Percentiles rank a stretch among this genome's conserved stretches.
phyloP scores from a whole-genome alignment of 495 filamentous ascomycete genomes.

The Penicillium roqueforti region DNA sequence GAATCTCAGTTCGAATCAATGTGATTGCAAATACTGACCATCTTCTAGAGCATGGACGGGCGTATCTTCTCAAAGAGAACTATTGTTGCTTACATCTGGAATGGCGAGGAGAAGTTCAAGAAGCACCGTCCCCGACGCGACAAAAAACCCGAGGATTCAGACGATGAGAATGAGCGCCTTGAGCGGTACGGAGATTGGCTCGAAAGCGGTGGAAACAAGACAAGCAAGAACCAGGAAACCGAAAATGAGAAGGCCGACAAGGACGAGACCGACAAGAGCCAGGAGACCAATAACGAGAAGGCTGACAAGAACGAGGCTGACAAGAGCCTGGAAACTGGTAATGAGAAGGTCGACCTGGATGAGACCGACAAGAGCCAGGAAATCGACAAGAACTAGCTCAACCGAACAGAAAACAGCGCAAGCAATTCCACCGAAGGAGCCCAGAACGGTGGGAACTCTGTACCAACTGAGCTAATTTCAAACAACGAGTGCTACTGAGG shows the following conservation, averaged over 20 bases:
- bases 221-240: not conserved
- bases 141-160: not conserved
- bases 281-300: not conserved
- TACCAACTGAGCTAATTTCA: not conserved
- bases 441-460: not conserved
- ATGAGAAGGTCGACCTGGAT: too few species aligned
- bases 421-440: not conserved
- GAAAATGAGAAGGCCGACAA: not conserved
- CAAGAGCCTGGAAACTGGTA: not conserved
- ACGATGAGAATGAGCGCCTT: constrained; percentile 43
- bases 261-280: not conserved
- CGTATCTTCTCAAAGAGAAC: constrained; percentile 69
- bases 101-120: constrained; percentile 72
- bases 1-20: constrained; percentile 4
- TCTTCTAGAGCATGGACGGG: constrained; percentile 65
- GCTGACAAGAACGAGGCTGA: not conserved
- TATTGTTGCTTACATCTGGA: constrained; percentile 71
- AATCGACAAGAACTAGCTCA: not conserved
- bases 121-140: constrained; percentile 54
- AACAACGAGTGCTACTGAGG: not conserved
- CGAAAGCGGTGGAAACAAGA: constrained; percentile 33
- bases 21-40: not conserved
- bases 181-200: constrained; percentile 56
- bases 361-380: not conserved
- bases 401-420: not conserved